These are phyloP conservation scores for Alternaria rosae DNA, from an alignment of 2,329 filamentous ascomycete genomes.

Conservation along the genomic window DNA sequence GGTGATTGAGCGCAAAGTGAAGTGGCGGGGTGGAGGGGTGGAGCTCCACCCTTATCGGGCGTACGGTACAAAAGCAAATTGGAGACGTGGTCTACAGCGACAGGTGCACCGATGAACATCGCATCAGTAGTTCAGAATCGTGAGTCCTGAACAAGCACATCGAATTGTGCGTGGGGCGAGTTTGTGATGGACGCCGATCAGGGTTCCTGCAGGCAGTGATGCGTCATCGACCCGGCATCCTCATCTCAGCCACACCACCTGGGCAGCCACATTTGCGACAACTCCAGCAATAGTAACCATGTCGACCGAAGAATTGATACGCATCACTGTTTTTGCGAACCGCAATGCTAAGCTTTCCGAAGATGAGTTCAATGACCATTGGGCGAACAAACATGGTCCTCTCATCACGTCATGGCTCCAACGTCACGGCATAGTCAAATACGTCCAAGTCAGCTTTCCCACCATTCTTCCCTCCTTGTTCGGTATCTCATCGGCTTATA, in stretches of 20 bases:
- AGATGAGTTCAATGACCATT: conserved; percentile 33
- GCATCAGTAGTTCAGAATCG: neutral
- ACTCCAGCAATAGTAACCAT: neutral
- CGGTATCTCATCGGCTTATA: neutral
- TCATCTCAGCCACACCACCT: neutral
- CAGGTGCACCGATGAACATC: neutral
- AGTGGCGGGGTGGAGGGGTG: neutral
- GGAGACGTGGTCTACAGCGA: neutral
- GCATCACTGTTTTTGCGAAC: conserved; percentile 31
- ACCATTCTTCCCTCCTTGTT: neutral
- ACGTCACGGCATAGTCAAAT: conserved; percentile 31
- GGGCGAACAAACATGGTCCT: conserved; percentile 33
- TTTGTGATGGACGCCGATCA: neutral
- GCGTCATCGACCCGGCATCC: neutral
- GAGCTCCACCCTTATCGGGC: neutral
- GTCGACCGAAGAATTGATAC: conserved; percentile 16
- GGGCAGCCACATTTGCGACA: neutral
- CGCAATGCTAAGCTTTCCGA: conserved; percentile 31
- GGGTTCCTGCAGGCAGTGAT: neutral
- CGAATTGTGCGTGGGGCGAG: neutral
- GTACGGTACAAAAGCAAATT: neutral
- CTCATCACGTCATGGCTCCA: conserved; percentile 31
- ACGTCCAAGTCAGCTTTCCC: conserved; percentile 26
- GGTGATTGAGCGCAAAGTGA: neutral
- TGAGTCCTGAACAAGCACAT: neutral